Base-by-base conservation (phyloP, 495 filamentous ascomycete genomes). In the Mycothermus thermophilus region DNA sequence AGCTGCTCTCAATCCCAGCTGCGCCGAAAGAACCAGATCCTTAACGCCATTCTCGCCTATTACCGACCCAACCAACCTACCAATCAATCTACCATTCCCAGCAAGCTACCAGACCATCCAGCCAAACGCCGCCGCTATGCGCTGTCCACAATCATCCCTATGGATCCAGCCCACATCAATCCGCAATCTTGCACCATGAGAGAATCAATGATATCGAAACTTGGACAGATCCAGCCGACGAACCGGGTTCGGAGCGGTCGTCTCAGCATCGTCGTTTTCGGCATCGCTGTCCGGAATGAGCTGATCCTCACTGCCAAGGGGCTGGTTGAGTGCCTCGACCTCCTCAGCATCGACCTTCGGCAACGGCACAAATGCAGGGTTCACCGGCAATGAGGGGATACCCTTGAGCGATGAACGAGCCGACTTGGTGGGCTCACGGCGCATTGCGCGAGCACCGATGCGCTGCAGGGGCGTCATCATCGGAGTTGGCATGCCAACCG, bases 291-390 rank as follows among this genome's bases (percentile, higher is more conserved):
- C 68, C 0, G 79, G 78, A 3, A 80, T 53, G 12, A 92, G 67
- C 28, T 76, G 54, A 44, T 92, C 83, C 50, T 92, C 83, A 47
- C 83, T 88, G 1, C 83, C 82, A 31, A 69, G 59, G 8, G 46
- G 35, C 39, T 19, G 37, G 32, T 56, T 57, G 23, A 59, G 30
- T 15, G 59, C 51, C 41, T 56, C 55, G 8, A 66, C 49, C 32
- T 62, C 58, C 10, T 44, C 48, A 20, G 59, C 16, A 29, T 63
- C 59, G 3, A 60, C 60, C 24, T 50, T 54, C 2, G 65, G 62
- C 11, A 64, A 38, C 8, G 60, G 59, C 16, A 64, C 42, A 14
- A 52, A 54, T 1, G 62, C 52, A 11, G 62, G 64, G 32, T 67
- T 57, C 8, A 63, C 42, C 2, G 54, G 48, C 11, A 52, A 21